Conservation (phyloP, 257 asterid genomes). For the Solanum dulcamara region DNA sequence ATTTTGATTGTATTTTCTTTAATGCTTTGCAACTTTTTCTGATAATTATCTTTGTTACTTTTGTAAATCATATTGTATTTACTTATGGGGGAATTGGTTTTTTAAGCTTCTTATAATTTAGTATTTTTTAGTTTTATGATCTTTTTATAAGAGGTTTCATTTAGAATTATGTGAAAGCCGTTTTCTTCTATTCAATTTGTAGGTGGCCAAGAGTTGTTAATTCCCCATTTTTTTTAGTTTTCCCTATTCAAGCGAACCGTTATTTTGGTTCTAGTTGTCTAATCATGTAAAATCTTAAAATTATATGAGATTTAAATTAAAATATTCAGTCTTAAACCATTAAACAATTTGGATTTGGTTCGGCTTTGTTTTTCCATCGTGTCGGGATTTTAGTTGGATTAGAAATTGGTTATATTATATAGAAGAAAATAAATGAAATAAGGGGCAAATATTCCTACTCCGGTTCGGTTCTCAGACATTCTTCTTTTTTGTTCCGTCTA, state of each 20-base stretch:
- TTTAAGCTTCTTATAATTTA: too few relatives aligned
- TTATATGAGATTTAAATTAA: too few relatives aligned
- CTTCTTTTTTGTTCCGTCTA: too few relatives aligned
- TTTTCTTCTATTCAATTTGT: too few relatives aligned
- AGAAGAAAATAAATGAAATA: too few relatives aligned
- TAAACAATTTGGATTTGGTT: not conserved
- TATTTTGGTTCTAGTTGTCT: not conserved
- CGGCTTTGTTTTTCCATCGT: not conserved
- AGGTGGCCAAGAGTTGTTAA: too few relatives aligned
- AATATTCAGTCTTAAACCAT: not conserved
- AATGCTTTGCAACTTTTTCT: not conserved
- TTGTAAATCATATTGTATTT: not conserved
- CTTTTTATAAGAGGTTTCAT: too few relatives aligned
- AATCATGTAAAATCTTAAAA: not conserved
- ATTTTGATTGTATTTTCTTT: not conserved
- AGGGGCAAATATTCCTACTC: not conserved
- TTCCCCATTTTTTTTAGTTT: too few relatives aligned
- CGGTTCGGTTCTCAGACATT: too few relatives aligned
- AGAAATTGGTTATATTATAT: not conserved
- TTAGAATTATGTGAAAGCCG: too few relatives aligned
- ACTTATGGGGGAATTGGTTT: not conserved
- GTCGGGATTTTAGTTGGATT: not conserved
- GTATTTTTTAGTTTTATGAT: too few relatives aligned
- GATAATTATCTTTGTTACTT: not conserved
- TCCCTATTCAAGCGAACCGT: not conserved